Base-by-base conservation (phyloP, 2,329 filamentous ascomycete genomes). In the Diplodia seriata region DNA sequence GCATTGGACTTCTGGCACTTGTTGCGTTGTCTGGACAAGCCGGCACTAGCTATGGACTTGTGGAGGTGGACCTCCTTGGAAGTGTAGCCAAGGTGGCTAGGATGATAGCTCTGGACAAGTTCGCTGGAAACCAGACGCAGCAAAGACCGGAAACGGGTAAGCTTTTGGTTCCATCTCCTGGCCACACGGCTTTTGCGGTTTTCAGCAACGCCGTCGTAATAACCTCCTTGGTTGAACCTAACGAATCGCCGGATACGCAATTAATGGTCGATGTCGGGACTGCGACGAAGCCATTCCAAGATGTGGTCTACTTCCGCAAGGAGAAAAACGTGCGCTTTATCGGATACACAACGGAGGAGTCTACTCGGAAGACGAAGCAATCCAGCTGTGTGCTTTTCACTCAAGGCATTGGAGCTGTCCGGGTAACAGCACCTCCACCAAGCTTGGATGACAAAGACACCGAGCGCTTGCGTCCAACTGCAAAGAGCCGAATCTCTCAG, bases 401-500 rank as follows among this genome's bases (percentile, higher is more conserved):
- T 67, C 82, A 85, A 70, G 83, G 84, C 43, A 85, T 84, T 72
- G 88, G 88, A 14, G 76, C 89, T n/a, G 76, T 89, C 59, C 83
- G 86, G 63, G 77, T 89, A 49, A 80, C 81, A 62, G 81, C 82
- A 15, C 75, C 86, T 33, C 83, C 87, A 18, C 82, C 90, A 31
- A 87, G 86, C 4, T 89, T 86, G 14, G 87, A 89, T 4, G 82
- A 86, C 4, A 67, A 71, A 15, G 70, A 73, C 12, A 67, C 69
- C 23, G 89, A 75, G 57, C 76, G 75, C 31, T 70, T 72, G 11
- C 81, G 81, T 71, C 87, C 97, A 18, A 94, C 91, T 1, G 91
- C 92, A 7, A 95, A 93, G 79, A 92, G 89, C 79, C 97, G 95
- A 79, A 85, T 99, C 50, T 93, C 97, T 75, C 94, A 99, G 80